Evolutionary conservation across 345 rosid genomes (phyloP), one percentile per base, ranked within the genome.

Genomic region (Trapa bicornis): DNA sequence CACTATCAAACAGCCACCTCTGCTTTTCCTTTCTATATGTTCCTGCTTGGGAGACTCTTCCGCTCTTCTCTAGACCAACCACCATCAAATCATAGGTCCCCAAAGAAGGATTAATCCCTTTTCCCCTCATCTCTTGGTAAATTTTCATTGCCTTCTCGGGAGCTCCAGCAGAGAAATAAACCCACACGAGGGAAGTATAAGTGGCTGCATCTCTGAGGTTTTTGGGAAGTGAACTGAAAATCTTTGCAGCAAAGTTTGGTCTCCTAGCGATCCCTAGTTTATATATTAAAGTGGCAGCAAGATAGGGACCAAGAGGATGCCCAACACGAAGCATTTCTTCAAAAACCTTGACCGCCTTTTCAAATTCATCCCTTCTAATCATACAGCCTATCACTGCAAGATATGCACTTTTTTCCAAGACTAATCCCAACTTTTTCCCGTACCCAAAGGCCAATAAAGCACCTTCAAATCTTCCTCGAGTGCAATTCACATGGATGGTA

Each of bases 251-350:
- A 74, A 72, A 75, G 43, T 71, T 75, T 2, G 96, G 92, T 73
- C 89, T 85, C 79, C 89, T 87, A 61, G 86, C 89, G 68, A 65
- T 57, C n/a, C 98, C 98, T 52, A 89, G 81, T 77, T 74, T 80
- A 73, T 78, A 79, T 61, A 92, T 86, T 71, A 89, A 65, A 38
- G 84, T 84, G 14, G 93, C 82, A 68, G 81, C 71, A 42, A 72
- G 87, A 85, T 84, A 86, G 54, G 75, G 72, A 69, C 92, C 91
- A 14, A 80, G 80, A 41, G 81, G 79, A 70, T 85, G 84, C 64
- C 91, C 85, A 5, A 83, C 81, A 54, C 65, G 70, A 52, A 79
- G 61, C 96, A 87, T 82, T 78, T 84, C 83, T 67, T 70, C 43
- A 3, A 80, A 81, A 63, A 81, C 76, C 69, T 87, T 78, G 38